phyloP scores from a whole-genome alignment of 768 basidiomycete genomes.

The Cyclocybe aegerita region DNA sequence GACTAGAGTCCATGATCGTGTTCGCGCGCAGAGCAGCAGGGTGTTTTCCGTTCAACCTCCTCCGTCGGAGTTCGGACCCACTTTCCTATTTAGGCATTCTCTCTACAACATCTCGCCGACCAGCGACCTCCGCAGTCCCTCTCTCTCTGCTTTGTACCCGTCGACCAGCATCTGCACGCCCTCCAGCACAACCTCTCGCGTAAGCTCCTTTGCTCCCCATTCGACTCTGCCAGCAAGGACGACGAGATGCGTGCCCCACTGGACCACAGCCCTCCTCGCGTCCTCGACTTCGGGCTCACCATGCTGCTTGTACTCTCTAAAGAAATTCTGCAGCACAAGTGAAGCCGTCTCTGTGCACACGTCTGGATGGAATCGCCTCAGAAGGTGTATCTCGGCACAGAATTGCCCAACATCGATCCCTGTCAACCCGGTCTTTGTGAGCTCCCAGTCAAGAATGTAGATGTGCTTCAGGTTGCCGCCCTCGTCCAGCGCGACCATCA shows the following conservation, averaged over 20 bases:
- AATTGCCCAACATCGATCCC: conserved; percentile 66
- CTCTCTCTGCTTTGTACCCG: conserved; percentile 26
- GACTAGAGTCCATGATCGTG: conserved; percentile 48
- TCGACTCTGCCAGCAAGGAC: conserved; percentile 45
- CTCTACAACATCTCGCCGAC: conserved; percentile 19
- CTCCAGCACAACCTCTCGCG: conserved; percentile 47
- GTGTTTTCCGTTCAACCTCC: neutral
- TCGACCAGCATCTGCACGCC: conserved; percentile 46
- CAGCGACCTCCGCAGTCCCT: conserved; percentile 21
- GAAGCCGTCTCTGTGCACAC: conserved; percentile 32
- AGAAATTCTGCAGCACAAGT: conserved; percentile 41
- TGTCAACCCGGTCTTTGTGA: conserved; percentile 54
- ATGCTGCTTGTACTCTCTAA: conserved; percentile 40
- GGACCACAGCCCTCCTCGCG: conserved; percentile 37
- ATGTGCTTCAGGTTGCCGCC: conserved; percentile 37
- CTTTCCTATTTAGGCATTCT: conserved; percentile 1
- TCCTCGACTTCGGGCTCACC: conserved; percentile 24
- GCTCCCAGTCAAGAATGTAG: conserved; percentile 66
- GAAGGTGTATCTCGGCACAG: conserved; percentile 54
- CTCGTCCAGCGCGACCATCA: conserved; percentile 43
- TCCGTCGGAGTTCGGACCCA: conserved; percentile 25
- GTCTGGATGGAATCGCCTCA: conserved; percentile 46
- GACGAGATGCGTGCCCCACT: conserved; percentile 57
- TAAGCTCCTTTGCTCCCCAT: conserved; percentile 51
- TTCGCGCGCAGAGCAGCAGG: conserved; percentile 8